Conservation (phyloP, 139 green algal genomes). For the Chlamydomonas incerta region DNA sequence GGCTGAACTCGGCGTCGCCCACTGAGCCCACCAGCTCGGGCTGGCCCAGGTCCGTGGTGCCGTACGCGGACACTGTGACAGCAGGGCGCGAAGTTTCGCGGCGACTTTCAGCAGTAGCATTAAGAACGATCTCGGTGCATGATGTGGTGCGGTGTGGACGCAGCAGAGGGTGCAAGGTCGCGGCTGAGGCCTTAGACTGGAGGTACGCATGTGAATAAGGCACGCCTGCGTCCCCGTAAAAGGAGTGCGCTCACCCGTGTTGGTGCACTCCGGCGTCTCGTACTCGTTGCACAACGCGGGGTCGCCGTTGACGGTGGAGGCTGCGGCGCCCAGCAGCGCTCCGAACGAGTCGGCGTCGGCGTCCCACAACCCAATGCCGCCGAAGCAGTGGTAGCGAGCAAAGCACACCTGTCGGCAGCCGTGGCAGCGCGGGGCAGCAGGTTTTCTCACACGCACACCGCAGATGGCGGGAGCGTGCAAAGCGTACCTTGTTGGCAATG, state of each 20-base stretch:
- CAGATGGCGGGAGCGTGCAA: no score
- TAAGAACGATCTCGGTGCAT: no score
- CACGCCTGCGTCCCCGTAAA: no score
- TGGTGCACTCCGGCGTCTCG: neutral
- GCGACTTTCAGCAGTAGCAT: no score
- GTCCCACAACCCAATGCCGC: neutral
- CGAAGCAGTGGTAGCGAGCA: neutral
- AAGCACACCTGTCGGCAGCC: neutral
- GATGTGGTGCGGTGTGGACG: no score
- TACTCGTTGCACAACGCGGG: neutral
- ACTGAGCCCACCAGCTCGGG: neutral
- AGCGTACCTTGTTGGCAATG: neutral
- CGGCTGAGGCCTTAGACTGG: no score
- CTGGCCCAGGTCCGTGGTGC: neutral
- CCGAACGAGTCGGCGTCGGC: neutral
- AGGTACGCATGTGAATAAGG: no score
- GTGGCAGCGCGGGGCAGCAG: no score
- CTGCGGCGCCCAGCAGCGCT: neutral
- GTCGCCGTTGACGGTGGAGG: no score
- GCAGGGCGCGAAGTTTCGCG: no score
- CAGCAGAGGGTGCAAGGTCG: no score
- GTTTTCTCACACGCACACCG: no score
- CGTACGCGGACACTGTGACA: neutral
- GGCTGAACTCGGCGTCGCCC: neutral
- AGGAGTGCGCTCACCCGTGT: neutral